These are phyloP conservation scores for Clonostachys rosea DNA, from an alignment of 2,329 filamentous ascomycete genomes.

Conservation along the genomic window DNA sequence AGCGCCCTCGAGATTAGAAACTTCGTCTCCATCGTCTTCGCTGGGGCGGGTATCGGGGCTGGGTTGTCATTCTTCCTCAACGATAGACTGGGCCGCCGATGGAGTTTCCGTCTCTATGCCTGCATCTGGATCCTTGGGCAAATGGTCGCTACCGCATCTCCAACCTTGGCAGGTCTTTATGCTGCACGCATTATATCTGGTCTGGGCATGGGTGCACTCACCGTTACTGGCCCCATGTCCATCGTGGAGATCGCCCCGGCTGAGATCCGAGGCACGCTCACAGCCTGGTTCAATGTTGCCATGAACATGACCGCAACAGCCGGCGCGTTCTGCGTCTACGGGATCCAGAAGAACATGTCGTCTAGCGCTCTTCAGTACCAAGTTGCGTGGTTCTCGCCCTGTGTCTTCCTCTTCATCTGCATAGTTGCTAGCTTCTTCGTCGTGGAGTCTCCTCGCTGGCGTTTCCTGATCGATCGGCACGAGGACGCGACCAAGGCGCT, in stretches of 20 bases:
- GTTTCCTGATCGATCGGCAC: conserved; percentile 19
- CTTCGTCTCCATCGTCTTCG: conserved; percentile 28
- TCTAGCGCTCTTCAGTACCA: conserved; percentile 17
- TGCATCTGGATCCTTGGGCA: conserved; percentile 24
- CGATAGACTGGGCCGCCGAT: conserved; percentile 28
- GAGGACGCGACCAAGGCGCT: conserved; percentile 13
- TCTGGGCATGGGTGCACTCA: conserved; percentile 29
- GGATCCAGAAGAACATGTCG: conserved; percentile 19
- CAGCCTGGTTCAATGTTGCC: conserved; percentile 26
- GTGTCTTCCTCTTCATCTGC: conserved; percentile 13
- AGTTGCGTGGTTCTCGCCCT: conserved; percentile 14
- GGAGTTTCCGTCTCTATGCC: conserved; percentile 30
- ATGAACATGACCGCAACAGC: conserved; percentile 24
- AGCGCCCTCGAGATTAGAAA: conserved; percentile 15
- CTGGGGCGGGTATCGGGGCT: conserved; percentile 15
- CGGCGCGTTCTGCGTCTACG: conserved; percentile 24
- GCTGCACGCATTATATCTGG: conserved; percentile 27
- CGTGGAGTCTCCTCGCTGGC: conserved; percentile 27
- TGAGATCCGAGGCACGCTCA: conserved; percentile 29
- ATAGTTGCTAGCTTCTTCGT: conserved; percentile 21
- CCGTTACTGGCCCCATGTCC: conserved; percentile 26
- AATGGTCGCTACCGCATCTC: conserved; percentile 19
- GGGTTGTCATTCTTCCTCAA: conserved; percentile 27
- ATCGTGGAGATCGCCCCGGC: conserved; percentile 31
- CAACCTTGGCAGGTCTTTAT: conserved; percentile 21